Conservation (phyloP, 2,329 filamentous ascomycete species). For the Aaosphaeria arxii region DNA sequence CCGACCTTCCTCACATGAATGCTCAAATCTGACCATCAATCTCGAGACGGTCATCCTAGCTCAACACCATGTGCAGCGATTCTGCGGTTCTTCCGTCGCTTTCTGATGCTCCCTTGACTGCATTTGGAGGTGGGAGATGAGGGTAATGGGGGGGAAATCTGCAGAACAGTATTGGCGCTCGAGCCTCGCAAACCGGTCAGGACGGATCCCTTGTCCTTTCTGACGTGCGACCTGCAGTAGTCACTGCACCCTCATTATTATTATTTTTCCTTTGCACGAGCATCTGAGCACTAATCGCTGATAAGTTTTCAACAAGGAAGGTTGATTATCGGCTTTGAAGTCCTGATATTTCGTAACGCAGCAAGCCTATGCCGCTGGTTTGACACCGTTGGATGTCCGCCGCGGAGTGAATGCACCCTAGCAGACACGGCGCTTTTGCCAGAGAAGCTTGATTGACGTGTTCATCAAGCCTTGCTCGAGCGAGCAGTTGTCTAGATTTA, state of each 20-base stretch:
- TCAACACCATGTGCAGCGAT: no score
- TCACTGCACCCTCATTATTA: neutral
- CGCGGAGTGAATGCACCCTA: constrained; percentile 5
- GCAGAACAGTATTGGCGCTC: constrained; percentile 10
- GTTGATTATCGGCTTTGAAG: neutral
- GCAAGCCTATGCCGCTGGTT: neutral
- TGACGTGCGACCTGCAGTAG: constrained; percentile 12
- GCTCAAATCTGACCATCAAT: neutral
- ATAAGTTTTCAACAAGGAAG: neutral
- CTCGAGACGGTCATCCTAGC: neutral
- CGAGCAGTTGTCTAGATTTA: constrained; percentile 15
- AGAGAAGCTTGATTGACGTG: constrained; percentile 28
- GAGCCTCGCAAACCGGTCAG: constrained; percentile 19
- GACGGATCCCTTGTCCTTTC: constrained; percentile 2
- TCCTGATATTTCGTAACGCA: neutral
- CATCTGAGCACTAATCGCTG: neutral
- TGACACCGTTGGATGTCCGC: constrained; percentile 7
- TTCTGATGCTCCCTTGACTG: neutral
- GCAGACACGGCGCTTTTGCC: constrained; percentile 10
- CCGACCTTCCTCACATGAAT: neutral
- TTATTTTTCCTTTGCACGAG: neutral
- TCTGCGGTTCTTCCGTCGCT: neutral
- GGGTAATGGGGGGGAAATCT: neutral
- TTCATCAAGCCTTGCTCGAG: constrained; percentile 24
- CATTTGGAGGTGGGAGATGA: neutral